Evolutionary conservation across 1,284 basidiomycete genomes (phyloP), one percentile per base, ranked within the genome.

Genomic region (Ceratobasidium sp.): DNA sequence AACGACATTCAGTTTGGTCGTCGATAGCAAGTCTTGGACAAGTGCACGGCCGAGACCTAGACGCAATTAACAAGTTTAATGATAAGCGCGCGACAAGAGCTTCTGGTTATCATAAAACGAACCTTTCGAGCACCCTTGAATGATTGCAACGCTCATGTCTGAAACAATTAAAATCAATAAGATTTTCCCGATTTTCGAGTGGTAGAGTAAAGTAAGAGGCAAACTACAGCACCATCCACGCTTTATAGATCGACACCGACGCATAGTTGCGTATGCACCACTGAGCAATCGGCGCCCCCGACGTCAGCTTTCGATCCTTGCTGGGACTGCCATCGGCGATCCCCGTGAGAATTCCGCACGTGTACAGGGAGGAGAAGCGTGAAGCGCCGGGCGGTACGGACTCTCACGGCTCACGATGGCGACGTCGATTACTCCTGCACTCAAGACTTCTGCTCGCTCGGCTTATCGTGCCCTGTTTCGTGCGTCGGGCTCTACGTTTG

Each of bases 381-480:
- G 50, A 58, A 58, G 38, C 49, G 64, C 64, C 50, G 23, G 50
- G 64, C 64, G 64, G 38, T 67, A 55, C 8, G 26, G 6, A 38
- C 47, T 41, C 57, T 44, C 69, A 71, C 69, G 9, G 5, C 69
- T 30, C 67, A 80, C 78, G 85, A 83, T 83, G 82, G 81, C 66
- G 38, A 73, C 74, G 32, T 61, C 74, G 30, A 75, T 78, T 44
- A 72, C 76, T 35, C 72, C 75, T 18, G 67, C 69, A 26, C 79
- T 84, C 26, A 79, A 80, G 47, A 82, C 82, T 26, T 84, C 87
- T 18, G 90, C 89, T 43, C 87, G 91, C 58, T 84, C 91, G 58
- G 90, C 90, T 13, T 94, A 94, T 78, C 85, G 92, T 28, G 83
- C 86, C 75, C 82, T 92, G 1, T 87, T 88, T 76, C 84, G 91